Evolutionary conservation across 345 rosid species (phyloP), one percentile per base, ranked within the genome.

Genomic region (Toxicodendron radicans): DNA sequence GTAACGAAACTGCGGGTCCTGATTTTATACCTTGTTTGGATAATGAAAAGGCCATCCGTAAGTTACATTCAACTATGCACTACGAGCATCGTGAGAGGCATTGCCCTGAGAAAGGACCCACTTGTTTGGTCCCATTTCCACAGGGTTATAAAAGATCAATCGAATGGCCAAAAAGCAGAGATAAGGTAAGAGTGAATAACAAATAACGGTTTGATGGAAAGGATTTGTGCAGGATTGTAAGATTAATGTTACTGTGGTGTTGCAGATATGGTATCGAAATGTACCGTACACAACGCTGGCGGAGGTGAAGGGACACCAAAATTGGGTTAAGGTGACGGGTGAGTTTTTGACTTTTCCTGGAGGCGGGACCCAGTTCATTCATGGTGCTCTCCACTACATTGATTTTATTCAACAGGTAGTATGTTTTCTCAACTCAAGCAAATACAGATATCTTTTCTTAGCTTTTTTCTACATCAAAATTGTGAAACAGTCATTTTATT

Each of bases 1-100:
- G 99, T 49, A 93, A 95, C 49, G 85, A 74, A 32, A 93, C 97
- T 2, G 81, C 95, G 3, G 96, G 96, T 60, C 27, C 89, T 73
- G 99, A 95, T 82, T 95, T 89, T 68, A 95, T 95, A 64, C 99
- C 99, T 18, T 95, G 99, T 76, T 76, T 95, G 85, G 98, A 95
- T 75, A 95, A 95, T 38, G 88, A 86, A 85, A 83, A 85, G 83
- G 97, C 97, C 8, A 21, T 95, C 35, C 85, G 1, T 59, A 75
- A 87, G 71, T 72, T 95, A 17, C 81, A n/a, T 2, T 70, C 78
- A 21, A 91, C 93, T 45, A 74, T 65, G 66, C 98, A 95, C 59
- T 95, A 86, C 46, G 86, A 93, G 81, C 99, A 95, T 56, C 79
- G 99, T 38, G 99, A 95, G 80, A 86, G 99, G 73, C 99, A 95